Evolutionary conservation across 2,329 filamentous ascomycete species (phyloP), one percentile per base, ranked within the genome.

Genomic region (Colletotrichum cordylinicola): DNA sequence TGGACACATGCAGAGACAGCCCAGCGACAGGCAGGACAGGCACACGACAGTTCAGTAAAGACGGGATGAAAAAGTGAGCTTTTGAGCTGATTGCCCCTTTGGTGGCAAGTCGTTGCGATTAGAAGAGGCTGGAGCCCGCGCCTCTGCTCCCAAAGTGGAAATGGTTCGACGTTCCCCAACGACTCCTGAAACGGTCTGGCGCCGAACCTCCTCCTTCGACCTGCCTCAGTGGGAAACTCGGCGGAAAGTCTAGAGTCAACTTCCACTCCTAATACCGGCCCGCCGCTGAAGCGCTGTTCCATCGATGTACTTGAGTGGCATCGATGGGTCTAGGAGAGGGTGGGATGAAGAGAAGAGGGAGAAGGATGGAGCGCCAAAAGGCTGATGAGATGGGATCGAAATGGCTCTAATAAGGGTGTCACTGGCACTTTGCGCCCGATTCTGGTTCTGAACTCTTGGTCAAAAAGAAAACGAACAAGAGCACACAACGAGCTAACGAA

Each of bases 131-230:
- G 37, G 18, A 37, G 12, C 24, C 35, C 39, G 48, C 43, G 15
- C 58, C 33, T 33, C 16, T 13, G 37, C 35, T 35, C 56, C 33
- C 43, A 16, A 52, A 48, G 27, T 18, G 65, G 74, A 39, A 74
- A 72, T 75, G 48, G 27, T 52, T 64, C 64, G 43, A 29, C 16
- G 27, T 68, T 69, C 48, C 70, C 43, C 70, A 64, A 74, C 74
- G 43, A 70, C 64, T 52, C 48, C 70, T 72, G 74, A 75, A 75
- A 75, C 64, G 64, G 52, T 43, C 37, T 66, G 35, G 29, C 21
- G 37, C 61, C 21, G 21, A 64, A 55, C 35, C n/a, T 58, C 62
- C 58, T 68, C 29, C 43, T 52, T 31, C 43, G 29, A 69, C 70
- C 37, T 55, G n/a, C 70, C 70, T 21, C 4, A 60, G 35, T 24